Percentiles rank a stretch among this genome's conserved stretches.
Conservation (phyloP, 805 yeast genomes). For the Metschnikowia lunata region DNA sequence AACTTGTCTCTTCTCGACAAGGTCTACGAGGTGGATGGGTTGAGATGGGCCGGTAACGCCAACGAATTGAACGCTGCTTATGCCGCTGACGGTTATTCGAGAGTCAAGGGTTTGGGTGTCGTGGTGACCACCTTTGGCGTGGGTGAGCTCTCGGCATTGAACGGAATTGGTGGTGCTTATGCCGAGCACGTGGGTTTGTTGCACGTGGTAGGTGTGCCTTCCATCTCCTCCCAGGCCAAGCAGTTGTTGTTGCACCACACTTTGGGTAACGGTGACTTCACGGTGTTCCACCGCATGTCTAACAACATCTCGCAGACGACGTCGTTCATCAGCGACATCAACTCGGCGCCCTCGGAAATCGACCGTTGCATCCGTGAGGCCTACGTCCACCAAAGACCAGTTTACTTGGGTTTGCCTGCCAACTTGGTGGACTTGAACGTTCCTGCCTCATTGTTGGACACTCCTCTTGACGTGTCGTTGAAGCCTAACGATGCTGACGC, state of each 20-base stretch:
- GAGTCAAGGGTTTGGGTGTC: constrained; percentile 73
- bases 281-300: constrained; percentile 76
- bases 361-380: constrained; percentile 75
- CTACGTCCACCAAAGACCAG: constrained; percentile 70
- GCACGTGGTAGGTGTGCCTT: constrained; percentile 85
- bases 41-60: constrained; percentile 89
- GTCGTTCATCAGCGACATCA: constrained; percentile 58
- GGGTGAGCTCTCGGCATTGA: constrained; percentile 79
- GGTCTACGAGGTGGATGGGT: constrained; percentile 66
- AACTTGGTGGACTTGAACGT: constrained; percentile 68
- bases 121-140: constrained; percentile 86
- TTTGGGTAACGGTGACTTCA: constrained; percentile 77
- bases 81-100: constrained; percentile 84
- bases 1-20: constrained; percentile 68
- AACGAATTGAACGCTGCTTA: constrained; percentile 87
- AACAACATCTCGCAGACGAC: constrained; percentile 65
- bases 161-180: constrained; percentile 84
- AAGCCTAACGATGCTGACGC: constrained; percentile 56
- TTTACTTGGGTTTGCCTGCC: constrained; percentile 78
- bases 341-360: constrained; percentile 63
- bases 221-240: constrained; percentile 66
- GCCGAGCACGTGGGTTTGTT: constrained; percentile 86
- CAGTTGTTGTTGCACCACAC: constrained; percentile 78
- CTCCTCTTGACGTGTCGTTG: constrained; percentile 60
- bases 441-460: constrained; percentile 51